These are phyloP conservation scores for Trypanosoma lewisi DNA, from an alignment of 208 protist species.

Conservation along the genomic window DNA sequence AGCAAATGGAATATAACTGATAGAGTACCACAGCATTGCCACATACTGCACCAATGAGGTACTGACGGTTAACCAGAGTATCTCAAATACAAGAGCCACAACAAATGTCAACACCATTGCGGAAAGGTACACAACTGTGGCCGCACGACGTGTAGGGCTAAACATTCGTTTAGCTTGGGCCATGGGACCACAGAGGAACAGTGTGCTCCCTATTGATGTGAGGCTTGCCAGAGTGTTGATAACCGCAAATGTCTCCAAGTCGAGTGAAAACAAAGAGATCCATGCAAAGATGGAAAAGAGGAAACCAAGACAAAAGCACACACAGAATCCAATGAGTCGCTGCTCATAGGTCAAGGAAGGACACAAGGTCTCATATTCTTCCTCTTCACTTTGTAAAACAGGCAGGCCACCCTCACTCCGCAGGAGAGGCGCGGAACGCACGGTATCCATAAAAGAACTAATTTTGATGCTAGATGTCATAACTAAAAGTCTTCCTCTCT, in stretches of 20 bases:
- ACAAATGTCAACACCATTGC: conserved; percentile 63
- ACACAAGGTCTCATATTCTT: conserved; percentile 32
- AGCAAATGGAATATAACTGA: conserved; percentile 75
- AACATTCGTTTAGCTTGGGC: conserved; percentile 71
- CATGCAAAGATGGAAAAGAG: conserved; percentile 60
- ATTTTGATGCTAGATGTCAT: conserved; percentile 7
- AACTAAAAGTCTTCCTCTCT: too few relatives aligned
- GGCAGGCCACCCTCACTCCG: conserved; percentile 10
- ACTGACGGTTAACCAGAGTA: conserved; percentile 45
- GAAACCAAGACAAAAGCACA: conserved; percentile 39
- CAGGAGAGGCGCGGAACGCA: conserved; percentile 20
- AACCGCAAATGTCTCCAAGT: conserved; percentile 53
- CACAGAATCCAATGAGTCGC: conserved; percentile 52
- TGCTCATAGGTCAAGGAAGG: conserved; percentile 53
- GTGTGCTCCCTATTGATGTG: conserved; percentile 49
- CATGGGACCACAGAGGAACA: conserved; percentile 65
- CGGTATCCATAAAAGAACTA: conserved; percentile 15
- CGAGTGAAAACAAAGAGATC: conserved; percentile 49
- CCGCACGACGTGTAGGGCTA: conserved; percentile 41
- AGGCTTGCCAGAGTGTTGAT: conserved; percentile 62
- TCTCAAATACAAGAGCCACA: conserved; percentile 39
- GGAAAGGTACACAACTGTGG: conserved; percentile 51
- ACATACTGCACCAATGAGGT: conserved; percentile 65
- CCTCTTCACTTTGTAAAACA: conserved; percentile 4
- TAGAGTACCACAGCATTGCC: conserved; percentile 68